Conservation (phyloP, 257 asterid species). For the Jacaranda mimosifolia region DNA sequence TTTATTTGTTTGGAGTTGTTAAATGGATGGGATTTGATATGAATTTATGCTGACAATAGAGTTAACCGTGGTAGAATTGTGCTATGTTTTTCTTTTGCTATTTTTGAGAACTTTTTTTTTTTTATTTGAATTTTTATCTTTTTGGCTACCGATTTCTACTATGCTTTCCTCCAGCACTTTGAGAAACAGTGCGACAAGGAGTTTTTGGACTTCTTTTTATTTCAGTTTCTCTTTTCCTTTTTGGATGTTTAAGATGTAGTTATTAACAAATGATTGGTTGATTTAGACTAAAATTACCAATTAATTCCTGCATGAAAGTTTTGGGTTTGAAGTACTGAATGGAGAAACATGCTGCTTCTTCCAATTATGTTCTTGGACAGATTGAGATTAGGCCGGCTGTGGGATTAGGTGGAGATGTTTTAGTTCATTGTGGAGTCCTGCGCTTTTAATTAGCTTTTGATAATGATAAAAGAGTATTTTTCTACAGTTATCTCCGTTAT, state of each 20-base stretch:
- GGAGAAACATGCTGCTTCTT: not conserved
- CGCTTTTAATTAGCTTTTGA: not conserved
- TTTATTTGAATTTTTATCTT: not conserved
- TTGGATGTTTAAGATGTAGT: not conserved
- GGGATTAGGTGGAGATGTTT: conserved; percentile 9
- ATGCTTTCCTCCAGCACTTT: not conserved
- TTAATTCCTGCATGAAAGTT: not conserved
- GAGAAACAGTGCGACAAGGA: not conserved
- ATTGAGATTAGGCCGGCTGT: not conserved
- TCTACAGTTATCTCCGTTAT: no score
- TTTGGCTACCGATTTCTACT: not conserved
- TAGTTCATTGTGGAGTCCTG: not conserved
- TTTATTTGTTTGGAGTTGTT: not conserved
- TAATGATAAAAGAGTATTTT: no score
- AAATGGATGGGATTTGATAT: not conserved
- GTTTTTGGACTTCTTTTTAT: not conserved
- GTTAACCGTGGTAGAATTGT: not conserved
- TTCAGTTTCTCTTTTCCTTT: not conserved
- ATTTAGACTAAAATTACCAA: not conserved
- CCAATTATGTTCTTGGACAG: not conserved
- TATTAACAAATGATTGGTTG: not conserved
- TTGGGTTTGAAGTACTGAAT: not conserved
- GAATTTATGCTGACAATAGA: not conserved
- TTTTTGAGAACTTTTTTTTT: not conserved
- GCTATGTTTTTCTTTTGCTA: not conserved